These are phyloP conservation scores for Populus hybrid DNA, from an alignment of 441 rosid species.

Conservation along the genomic window DNA sequence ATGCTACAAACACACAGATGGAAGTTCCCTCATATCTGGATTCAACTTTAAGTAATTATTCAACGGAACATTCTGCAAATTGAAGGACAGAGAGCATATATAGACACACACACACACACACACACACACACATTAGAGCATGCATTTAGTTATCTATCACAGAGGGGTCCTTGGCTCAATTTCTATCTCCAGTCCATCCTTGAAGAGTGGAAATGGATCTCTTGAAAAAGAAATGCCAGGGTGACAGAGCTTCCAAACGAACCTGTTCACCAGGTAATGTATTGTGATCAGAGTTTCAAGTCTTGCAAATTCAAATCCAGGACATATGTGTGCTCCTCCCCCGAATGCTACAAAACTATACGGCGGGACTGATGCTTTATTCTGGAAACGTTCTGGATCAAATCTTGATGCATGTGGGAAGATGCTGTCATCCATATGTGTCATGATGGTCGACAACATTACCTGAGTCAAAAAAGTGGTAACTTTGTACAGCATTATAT, in stretches of 20 bases:
- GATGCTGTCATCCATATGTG: conserved; percentile 23
- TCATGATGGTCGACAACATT: conserved; percentile 23
- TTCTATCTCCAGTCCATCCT: conserved; percentile 13
- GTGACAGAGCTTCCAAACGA: conserved; percentile 17
- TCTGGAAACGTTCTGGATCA: conserved; percentile 27
- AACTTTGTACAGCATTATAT: too few species aligned
- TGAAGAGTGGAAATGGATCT: conserved; percentile 26
- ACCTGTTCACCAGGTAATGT: conserved; percentile 31
- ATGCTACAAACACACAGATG: too few species aligned
- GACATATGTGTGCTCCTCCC: conserved; percentile 32
- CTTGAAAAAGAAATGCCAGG: conserved; percentile 6
- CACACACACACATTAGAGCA: too few species aligned
- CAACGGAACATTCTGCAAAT: too few species aligned
- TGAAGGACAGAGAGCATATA: too few species aligned
- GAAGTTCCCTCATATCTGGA: too few species aligned
- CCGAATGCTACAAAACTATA: conserved; percentile 29
- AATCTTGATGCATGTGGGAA: conserved; percentile 27
- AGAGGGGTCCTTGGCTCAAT: conserved; percentile 17
- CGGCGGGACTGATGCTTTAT: conserved; percentile 14
- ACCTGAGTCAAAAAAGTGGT: conserved; percentile 4
- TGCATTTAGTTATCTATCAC: not conserved
- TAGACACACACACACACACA: too few species aligned
- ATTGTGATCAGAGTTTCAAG: conserved; percentile 29
- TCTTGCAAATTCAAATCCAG: conserved; percentile 39
- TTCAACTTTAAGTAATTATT: too few species aligned